Evolutionary conservation across 2,329 filamentous ascomycete genomes (phyloP).

Genomic region (Kalaharituber pfeilii): DNA sequence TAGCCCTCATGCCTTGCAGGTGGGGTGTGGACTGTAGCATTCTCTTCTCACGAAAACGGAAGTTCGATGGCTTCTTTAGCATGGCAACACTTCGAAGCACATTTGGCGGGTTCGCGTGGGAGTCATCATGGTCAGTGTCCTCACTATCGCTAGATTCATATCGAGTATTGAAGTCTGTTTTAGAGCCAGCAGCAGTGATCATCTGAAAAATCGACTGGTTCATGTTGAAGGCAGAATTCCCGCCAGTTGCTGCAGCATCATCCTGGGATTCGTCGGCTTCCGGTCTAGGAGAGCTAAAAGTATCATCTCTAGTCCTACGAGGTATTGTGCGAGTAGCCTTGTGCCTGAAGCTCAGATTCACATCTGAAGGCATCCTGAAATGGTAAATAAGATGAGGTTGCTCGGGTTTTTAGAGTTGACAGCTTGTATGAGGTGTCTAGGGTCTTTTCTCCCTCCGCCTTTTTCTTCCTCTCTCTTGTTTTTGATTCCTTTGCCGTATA

Average conservation of each 20-base stretch:
- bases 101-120: slow-evolving; percentile 3
- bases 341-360: background rate
- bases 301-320: background rate
- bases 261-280: slow-evolving; percentile 12
- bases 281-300: slow-evolving; percentile 6
- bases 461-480: too few species aligned
- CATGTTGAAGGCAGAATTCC: slow-evolving; percentile 42
- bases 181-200: slow-evolving; percentile 72
- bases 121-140: slow-evolving; percentile 28
- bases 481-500: too few species aligned
- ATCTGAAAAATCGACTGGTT: slow-evolving; percentile 90
- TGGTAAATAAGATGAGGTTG: too few species aligned
- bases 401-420: too few species aligned
- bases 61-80: background rate
- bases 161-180: slow-evolving; percentile 61
- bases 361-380: background rate
- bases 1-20: background rate
- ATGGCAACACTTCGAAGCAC: background rate
- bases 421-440: too few species aligned
- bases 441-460: too few species aligned
- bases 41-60: background rate
- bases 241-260: slow-evolving; percentile 17
- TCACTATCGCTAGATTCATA: slow-evolving; percentile 78
- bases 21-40: slow-evolving; percentile 1
- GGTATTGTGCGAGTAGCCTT: background rate